Evolutionary conservation across 768 basidiomycete species (phyloP), one percentile per base, ranked within the genome.

Genomic region (Rossbeevera mucosa): DNA sequence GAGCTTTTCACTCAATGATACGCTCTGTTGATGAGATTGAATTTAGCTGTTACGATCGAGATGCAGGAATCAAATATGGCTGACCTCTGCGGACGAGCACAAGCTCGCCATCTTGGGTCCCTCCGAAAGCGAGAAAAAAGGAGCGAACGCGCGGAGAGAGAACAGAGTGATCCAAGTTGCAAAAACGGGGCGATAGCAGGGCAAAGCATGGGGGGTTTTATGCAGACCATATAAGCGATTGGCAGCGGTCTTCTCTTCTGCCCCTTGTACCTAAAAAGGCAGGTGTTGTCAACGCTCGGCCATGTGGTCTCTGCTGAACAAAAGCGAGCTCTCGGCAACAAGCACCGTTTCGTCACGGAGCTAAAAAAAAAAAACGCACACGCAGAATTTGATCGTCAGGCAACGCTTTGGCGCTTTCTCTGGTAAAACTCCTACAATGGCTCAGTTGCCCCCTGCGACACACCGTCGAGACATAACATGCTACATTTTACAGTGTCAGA

Each of bases 261-360:
- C n/a, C 41, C 64, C 53, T 69, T 69, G 56, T 69, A 14, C 67
- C 62, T 25, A 46, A 66, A 59, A 64, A 64, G 67, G 67, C 42
- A 71, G 20, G 58, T 53, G 58, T 69, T 69, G 65, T 69, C 46
- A 33, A 28, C 28, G 11, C 28, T 25, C 44, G 25, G 2, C 52
- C 64, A 55, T 52, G 58, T 52, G 54, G 44, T 29, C 31, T 29
- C 31, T 18, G 47, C n/a, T 25, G 24, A 54, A 70, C 67, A 69
- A 71, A 59, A 71, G 53, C 33, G 51, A 45, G n/a, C 31, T 46
- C 9, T 41, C 21, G 26, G 31, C 51, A 48, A 48, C 22, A 5
- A 50, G 20, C 18, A 22, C 56, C 47, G 53, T 64, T 59, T 54
- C 47, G 47, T 58, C 42, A 46, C 54, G 54, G 54, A 53, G 44